Conservation (phyloP, 768 basidiomycete genomes). For the Xerocomus brunneocitrinus region DNA sequence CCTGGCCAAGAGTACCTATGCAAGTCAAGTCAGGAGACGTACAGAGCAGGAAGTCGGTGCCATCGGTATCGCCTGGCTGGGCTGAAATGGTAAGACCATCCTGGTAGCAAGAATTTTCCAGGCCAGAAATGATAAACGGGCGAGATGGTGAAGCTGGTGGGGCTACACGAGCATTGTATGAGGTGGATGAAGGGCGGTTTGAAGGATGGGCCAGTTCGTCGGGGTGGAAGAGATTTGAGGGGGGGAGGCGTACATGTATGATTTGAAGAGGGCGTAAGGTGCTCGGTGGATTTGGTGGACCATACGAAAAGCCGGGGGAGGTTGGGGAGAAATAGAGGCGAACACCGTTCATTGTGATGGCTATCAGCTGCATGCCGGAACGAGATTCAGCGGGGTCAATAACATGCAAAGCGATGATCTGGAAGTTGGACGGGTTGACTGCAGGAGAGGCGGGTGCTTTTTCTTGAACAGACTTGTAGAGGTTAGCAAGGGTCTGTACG, state of each 20-base stretch:
- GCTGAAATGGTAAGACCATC: conserved; percentile 65
- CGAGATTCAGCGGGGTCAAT: conserved; percentile 65
- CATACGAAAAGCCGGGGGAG: conserved; percentile 45
- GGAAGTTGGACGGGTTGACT: conserved; percentile 64
- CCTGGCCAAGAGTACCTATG: conserved; percentile 64
- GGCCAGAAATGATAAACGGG: conserved; percentile 52
- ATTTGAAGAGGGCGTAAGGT: conserved; percentile 51
- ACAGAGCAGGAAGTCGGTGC: conserved; percentile 71
- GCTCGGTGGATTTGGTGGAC: conserved; percentile 27
- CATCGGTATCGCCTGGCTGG: conserved; percentile 72
- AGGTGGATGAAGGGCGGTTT: conserved; percentile 37
- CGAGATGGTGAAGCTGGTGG: conserved; percentile 45
- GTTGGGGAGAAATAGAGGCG: conserved; percentile 78
- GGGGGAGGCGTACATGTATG: conserved; percentile 75
- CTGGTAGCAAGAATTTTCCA: conserved; percentile 62
- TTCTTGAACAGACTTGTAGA: conserved; percentile 74
- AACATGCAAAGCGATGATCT: conserved; percentile 66
- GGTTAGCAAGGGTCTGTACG: conserved; percentile 67
- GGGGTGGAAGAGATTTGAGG: conserved; percentile 69
- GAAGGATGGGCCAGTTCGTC: conserved; percentile 58
- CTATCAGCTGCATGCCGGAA: conserved; percentile 69
- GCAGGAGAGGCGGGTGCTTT: conserved; percentile 76
- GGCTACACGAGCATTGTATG: conserved; percentile 46
- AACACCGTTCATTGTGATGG: conserved; percentile 75
- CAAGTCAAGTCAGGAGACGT: conserved; percentile 71